Conservation (phyloP, 78 protist species). For the Goniomonas avonlea region DNA sequence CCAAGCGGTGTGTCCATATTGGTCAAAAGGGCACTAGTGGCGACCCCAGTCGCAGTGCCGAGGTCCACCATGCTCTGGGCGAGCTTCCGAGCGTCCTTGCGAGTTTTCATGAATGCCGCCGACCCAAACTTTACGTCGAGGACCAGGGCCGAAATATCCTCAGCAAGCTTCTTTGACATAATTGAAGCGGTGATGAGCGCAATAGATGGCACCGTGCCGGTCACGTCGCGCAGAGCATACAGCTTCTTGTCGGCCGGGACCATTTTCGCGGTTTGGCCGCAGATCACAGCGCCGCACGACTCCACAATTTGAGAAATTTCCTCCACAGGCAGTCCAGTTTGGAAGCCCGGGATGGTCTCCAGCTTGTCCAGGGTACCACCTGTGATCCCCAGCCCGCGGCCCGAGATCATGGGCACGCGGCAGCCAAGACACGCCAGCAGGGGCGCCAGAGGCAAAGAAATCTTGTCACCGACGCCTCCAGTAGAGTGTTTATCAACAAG, state of each 20-base stretch:
- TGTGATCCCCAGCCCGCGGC: not conserved
- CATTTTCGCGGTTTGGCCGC: not conserved
- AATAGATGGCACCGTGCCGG: not conserved
- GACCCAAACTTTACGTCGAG: not conserved
- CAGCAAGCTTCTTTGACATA: slow-evolving; percentile 12
- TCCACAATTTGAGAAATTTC: not conserved
- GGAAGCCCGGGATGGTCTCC: not conserved
- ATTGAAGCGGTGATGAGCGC: not conserved
- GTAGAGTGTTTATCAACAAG: not conserved
- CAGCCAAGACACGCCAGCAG: not conserved
- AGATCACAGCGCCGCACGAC: not conserved
- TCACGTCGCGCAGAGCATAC: not conserved
- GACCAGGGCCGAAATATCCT: not conserved
- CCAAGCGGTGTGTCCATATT: too few relatives aligned
- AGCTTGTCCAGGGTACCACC: not conserved
- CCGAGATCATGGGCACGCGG: not conserved
- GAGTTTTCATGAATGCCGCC: too few relatives aligned
- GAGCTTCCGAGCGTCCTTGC: too few relatives aligned
- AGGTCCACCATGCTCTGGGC: too few relatives aligned
- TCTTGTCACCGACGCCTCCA: not conserved
- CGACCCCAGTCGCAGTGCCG: too few relatives aligned
- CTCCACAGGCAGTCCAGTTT: not conserved
- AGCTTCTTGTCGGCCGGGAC: slow-evolving; percentile 4
- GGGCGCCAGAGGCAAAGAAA: not conserved
- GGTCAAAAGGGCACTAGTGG: too few relatives aligned